phyloP scores from a whole-genome alignment of 805 yeast genomes.

The Candida montana region DNA sequence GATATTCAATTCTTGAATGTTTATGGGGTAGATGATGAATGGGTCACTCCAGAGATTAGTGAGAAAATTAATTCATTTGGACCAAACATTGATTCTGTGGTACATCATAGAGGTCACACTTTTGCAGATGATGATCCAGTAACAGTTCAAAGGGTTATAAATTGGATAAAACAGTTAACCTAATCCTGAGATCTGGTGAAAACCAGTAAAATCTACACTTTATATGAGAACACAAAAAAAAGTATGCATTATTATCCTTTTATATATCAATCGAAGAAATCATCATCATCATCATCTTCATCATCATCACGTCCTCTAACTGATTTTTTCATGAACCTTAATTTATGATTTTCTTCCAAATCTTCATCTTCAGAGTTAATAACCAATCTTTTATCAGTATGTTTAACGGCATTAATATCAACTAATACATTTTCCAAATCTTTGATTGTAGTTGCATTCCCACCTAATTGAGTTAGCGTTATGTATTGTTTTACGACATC shows the following conservation, averaged over 20 bases:
- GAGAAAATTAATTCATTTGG: slow-evolving; percentile 4
- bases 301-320: slow-evolving; percentile 42
- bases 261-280: slow-evolving; percentile 48
- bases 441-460: slow-evolving; percentile 60
- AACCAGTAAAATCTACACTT: too few species aligned
- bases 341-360: slow-evolving; percentile 46
- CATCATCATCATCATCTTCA: slow-evolving; percentile 37
- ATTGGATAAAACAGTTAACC: slow-evolving; percentile 8
- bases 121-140: slow-evolving; percentile 11
- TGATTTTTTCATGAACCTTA: slow-evolving; percentile 53
- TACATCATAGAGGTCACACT: slow-evolving; percentile 10
- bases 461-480: slow-evolving; percentile 79
- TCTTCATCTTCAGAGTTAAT: slow-evolving; percentile 59
- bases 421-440: slow-evolving; percentile 77
- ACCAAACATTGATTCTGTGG: background rate
- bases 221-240: too few species aligned
- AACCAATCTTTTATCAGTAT: slow-evolving; percentile 59
- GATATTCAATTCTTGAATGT: slow-evolving; percentile 7
- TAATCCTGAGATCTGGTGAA: too few species aligned
- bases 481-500: slow-evolving; percentile 77
- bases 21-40: slow-evolving; percentile 10
- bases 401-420: slow-evolving; percentile 57
- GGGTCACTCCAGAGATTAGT: slow-evolving; percentile 8
- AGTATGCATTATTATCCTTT: too few species aligned
- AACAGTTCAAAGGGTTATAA: slow-evolving; percentile 3